Evolutionary conservation across 345 rosid genomes (phyloP), one percentile per base, ranked within the genome.

Genomic region (Arabis alpina): DNA sequence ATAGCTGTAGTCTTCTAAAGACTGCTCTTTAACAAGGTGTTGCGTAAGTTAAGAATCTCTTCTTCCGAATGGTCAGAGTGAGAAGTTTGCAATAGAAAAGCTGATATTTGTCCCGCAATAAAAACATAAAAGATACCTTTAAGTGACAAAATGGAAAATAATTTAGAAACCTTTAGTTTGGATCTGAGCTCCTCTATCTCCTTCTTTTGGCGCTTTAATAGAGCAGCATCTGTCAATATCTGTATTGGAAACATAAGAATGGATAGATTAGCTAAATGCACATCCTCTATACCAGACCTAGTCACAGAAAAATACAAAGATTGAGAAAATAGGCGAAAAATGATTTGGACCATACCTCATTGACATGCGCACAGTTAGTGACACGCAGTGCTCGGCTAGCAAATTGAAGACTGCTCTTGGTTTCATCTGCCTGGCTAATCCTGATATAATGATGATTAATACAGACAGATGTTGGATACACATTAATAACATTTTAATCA

Each of bases 151-250:
- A 45, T 19, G 13, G 15, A 75, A 53, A 64, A 53, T 40, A 55
- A 42, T 25, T 60, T 39, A 40, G 64, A 19, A 65, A 86, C 98
- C 92, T 81, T 87, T 71, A 91, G 77, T 81, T 93, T 93, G 71
- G 91, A 89, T 68, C 96, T 86, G 78, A 93, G 97, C 81, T 93
- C 94, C 80, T 91, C 98, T 66, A 93, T 93, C 77, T 93, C 98
- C 80, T 87, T n/a, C n/a, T n/a, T 93, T 70, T 91, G 98, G 45
- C 98, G 97, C 84, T 93, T 93, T 69, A 93, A 64, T 67, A 93
- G 67, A 76, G 98, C 98, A 74, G 96, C 97, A 83, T 93, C 97
- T 14, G 97, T 91, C 73, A 91, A 79, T 66, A 93, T 85, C 98
- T 93, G 66, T 41, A 70, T 74, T 25, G 28, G 53, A 68, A 30